Evolutionary conservation across 2,329 filamentous ascomycete genomes (phyloP).

Genomic region (Ustilaginoidea virens): DNA sequence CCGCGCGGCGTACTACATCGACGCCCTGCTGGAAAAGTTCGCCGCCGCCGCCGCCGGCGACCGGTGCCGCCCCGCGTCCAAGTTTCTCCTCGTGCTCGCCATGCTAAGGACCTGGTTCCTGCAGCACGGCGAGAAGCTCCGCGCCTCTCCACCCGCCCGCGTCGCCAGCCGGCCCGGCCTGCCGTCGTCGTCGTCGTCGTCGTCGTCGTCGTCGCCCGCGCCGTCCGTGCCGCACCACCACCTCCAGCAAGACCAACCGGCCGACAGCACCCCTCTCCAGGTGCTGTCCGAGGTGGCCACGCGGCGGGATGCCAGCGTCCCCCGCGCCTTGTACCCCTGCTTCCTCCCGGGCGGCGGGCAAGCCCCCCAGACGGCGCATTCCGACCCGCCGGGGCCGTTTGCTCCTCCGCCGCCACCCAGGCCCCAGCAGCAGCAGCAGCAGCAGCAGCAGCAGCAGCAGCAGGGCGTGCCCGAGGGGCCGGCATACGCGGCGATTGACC

Average conservation of each 20-base stretch:
- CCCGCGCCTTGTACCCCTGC: slow-evolving; percentile 9
- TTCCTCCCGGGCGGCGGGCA: slow-evolving; percentile 9
- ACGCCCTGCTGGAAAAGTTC: slow-evolving; percentile 55
- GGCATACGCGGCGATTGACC: slow-evolving; percentile 9
- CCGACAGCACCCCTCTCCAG: slow-evolving; percentile 37
- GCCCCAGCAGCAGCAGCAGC: background rate
- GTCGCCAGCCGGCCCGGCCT: no score
- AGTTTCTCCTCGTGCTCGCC: slow-evolving; percentile 54
- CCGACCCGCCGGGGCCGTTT: slow-evolving; percentile 9
- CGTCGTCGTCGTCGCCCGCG: background rate
- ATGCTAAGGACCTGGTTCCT: slow-evolving; percentile 59
- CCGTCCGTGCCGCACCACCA: background rate
- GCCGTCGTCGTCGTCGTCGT: background rate
- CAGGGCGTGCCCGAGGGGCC: slow-evolving; percentile 2
- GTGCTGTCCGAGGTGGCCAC: slow-evolving; percentile 42
- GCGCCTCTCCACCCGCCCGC: no score
- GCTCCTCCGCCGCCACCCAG: slow-evolving; percentile 3
- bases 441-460: slow-evolving; percentile 1
- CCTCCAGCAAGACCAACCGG: slow-evolving; percentile 8
- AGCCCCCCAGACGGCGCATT: no score
- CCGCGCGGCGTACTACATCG: slow-evolving; percentile 49
- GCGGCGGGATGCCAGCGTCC: slow-evolving; percentile 17
- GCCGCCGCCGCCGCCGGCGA: slow-evolving; percentile 45
- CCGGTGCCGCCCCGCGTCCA: slow-evolving; percentile 48
- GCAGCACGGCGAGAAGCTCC: slow-evolving; percentile 29